phyloP scores from a whole-genome alignment of 257 asterid species.

The Anisodus tanguticus region DNA sequence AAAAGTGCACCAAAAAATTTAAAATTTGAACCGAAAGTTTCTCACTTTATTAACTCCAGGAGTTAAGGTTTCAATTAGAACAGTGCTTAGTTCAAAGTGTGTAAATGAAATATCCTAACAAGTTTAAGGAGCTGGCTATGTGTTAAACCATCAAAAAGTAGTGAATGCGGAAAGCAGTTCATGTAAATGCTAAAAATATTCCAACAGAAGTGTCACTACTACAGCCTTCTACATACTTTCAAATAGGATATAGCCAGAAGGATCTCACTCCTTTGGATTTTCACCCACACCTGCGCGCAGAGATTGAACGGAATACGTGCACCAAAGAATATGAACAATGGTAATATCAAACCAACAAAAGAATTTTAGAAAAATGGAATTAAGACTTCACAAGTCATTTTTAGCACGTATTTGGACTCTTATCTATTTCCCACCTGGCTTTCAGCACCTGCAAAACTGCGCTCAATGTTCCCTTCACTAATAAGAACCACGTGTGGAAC shows the following conservation, averaged over 20 bases:
- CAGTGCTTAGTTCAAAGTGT: no score
- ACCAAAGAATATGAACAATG: background rate
- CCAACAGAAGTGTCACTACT: slow-evolving; percentile 1
- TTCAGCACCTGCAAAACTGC: background rate
- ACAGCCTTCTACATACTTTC: background rate
- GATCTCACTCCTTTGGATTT: background rate
- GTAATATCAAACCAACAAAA: background rate
- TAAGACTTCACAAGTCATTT: background rate
- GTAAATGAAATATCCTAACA: no score
- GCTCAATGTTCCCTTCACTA: slow-evolving; percentile 11
- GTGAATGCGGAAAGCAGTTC: background rate
- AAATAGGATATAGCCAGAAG: background rate
- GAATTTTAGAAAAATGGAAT: background rate
- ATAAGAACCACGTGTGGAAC: slow-evolving; percentile 16
- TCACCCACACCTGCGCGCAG: background rate
- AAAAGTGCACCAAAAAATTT: no score
- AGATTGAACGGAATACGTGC: background rate
- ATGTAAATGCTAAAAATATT: slow-evolving; percentile 3
- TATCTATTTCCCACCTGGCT: background rate
- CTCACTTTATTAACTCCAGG: no score
- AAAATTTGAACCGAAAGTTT: no score
- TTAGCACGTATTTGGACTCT: background rate
- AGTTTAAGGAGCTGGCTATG: no score
- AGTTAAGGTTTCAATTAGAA: no score
- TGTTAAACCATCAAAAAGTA: background rate